Conservation (phyloP, 495 filamentous ascomycete species). For the Hypoxylon lenormandii region DNA sequence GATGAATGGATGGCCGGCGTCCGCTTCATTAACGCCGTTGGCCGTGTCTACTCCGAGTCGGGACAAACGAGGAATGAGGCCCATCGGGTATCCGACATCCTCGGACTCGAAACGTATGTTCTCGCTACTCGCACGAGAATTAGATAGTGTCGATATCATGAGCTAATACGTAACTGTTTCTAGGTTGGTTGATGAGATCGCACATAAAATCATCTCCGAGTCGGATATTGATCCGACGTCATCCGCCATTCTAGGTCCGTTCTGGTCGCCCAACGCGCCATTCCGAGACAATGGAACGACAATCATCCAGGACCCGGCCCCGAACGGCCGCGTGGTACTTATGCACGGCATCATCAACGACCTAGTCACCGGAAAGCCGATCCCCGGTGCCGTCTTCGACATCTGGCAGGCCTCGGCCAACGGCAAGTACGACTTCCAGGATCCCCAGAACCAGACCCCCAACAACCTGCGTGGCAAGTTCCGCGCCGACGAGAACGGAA, state of each 20-base stretch:
- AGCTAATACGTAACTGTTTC: conserved; percentile 2
- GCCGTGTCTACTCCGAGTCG: conserved; percentile 63
- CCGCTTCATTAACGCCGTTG: conserved; percentile 67
- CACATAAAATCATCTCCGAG: conserved; percentile 81
- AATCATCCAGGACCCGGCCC: conserved; percentile 75
- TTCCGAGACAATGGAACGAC: conserved; percentile 76
- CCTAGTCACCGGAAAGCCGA: conserved; percentile 76
- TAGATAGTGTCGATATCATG: no score
- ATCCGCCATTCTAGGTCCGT: conserved; percentile 85
- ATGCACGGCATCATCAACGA: conserved; percentile 83
- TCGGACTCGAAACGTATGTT: conserved; percentile 82
- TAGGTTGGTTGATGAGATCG: conserved; percentile 85
- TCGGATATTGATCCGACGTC: conserved; percentile 77
- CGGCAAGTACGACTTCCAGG: conserved; percentile 91
- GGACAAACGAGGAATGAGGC: conserved; percentile 75
- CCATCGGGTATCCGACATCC: conserved; percentile 80
- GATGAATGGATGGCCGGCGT: conserved; percentile 86
- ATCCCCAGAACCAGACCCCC: conserved; percentile 76
- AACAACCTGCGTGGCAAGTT: conserved; percentile 90
- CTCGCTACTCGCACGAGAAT: background rate
- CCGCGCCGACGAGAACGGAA: conserved; percentile 77
- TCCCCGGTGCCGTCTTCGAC: conserved; percentile 78
- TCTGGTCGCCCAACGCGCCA: conserved; percentile 86
- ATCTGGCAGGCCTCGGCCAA: conserved; percentile 89
- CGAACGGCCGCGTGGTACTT: conserved; percentile 71